Evolutionary conservation across 1,284 basidiomycete genomes (phyloP), one percentile per base, ranked within the genome.

Genomic region (Schizopora paradoxa): DNA sequence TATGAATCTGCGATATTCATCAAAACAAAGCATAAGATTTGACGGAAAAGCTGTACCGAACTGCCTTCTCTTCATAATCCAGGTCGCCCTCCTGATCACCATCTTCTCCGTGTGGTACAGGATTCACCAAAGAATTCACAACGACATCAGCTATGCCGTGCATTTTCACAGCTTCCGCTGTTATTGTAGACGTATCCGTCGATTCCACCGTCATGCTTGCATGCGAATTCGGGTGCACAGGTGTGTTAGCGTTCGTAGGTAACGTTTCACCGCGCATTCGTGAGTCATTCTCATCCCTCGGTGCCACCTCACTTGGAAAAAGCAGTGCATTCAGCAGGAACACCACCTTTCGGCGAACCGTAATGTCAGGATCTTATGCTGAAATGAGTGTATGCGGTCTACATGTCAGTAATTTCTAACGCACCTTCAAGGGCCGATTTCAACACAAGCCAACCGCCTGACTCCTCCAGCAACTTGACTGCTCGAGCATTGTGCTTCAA

Each of bases 281-380:
- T 40, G n/a, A n/a, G n/a, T n/a, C n/a, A n/a, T n/a, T n/a, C n/a
- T n/a, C n/a, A 48, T 41, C 35, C 47, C 57, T 53, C 36, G 42
- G 52, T 40, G 51, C n/a, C n/a, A n/a, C n/a, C n/a, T n/a, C n/a
- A n/a, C n/a, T 48, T 10, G 90, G 88, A 3, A 81, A 69, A 43
- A 95, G 74, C 38, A 97, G 77, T 0, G 82, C 74, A 54, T 80
- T 83, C 43, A 97, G 70, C 14, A 98, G 74, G 68, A 97, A 98
- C 0, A 83, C 79, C 1, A 82, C 73, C 66, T 97, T 98, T 45
- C 91, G 74, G 13, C 91, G 78, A 37, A 97, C 77, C 14, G 70
- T 67, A 34, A 87, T 81, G 48, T 87, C 83, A 2, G 86, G 79
- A 63, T 97, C 93, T n/a, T n/a, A n/a, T n/a, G n/a, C n/a, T 77